Evolutionary conservation across 805 yeast species (phyloP).

Genomic region (Wickerhamomyces rabaulensis): DNA sequence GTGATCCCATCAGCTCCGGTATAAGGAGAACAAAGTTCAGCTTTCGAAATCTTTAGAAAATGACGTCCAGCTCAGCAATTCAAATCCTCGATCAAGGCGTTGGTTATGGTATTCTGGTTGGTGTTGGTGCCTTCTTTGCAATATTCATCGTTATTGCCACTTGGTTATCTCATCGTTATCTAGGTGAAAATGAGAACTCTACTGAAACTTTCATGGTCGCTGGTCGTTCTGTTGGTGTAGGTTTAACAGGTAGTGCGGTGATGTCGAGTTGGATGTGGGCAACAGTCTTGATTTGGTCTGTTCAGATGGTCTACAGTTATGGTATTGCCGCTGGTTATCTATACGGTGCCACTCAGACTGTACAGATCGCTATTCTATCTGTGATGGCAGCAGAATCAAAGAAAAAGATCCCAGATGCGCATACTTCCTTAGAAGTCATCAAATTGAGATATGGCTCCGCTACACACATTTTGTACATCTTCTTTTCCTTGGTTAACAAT

Average conservation of each 20-base stretch:
- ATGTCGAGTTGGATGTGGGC: constrained; percentile 45
- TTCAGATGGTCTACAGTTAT: constrained; percentile 33
- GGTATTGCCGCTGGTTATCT: constrained; percentile 34
- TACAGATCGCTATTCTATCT: constrained; percentile 31
- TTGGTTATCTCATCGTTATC: constrained; percentile 26
- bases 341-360: constrained; percentile 32
- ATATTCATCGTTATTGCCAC: constrained; percentile 33
- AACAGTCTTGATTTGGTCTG: constrained; percentile 30
- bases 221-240: constrained; percentile 32
- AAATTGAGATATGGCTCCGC: constrained; percentile 31
- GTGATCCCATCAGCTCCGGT: no score
- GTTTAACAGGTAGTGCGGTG: constrained; percentile 35
- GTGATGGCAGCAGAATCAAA: constrained; percentile 32
- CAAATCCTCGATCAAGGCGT: not conserved
- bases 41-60: no score
- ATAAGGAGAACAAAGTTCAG: no score
- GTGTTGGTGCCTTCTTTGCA: constrained; percentile 40
- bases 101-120: constrained; percentile 37
- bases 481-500: constrained; percentile 32
- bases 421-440: constrained; percentile 33
- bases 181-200: constrained; percentile 35
- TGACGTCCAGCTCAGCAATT: not conserved
- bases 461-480: constrained; percentile 29
- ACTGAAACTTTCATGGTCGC: constrained; percentile 37
- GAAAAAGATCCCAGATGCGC: constrained; percentile 34